These are phyloP conservation scores for Durio zibethinus DNA, from an alignment of 345 rosid genomes.

Conservation along the genomic window DNA sequence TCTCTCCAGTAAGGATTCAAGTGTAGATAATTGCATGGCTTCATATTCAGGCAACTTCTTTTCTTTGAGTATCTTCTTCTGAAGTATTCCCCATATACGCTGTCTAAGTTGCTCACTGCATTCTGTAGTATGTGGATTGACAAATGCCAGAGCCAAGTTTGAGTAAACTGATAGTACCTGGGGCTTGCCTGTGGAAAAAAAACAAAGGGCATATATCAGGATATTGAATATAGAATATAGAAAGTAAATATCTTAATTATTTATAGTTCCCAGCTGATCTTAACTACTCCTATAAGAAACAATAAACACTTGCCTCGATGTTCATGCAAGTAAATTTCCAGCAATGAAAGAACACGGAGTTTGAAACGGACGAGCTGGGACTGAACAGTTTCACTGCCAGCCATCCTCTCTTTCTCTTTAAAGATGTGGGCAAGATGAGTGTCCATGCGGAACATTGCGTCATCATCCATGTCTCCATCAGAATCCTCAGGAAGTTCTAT, in stretches of 20 bases:
- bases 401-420: constrained; percentile 78
- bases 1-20: constrained; percentile 66
- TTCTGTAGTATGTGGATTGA: constrained; percentile 66
- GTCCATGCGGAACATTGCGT: constrained; percentile 94
- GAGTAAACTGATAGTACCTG: constrained; percentile 72
- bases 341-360: constrained; percentile 82
- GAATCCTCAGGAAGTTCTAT: constrained; percentile 49
- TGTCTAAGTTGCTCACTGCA: constrained; percentile 79
- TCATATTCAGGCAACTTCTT: constrained; percentile 67
- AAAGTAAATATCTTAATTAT: no score
- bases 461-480: constrained; percentile 89
- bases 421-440: constrained; percentile 79
- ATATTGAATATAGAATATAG: no score
- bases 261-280: no score
- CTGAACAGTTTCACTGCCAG: constrained; percentile 82
- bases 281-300: no score
- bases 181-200: constrained; percentile 43
- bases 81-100: constrained; percentile 80
- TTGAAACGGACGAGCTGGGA: constrained; percentile 87
- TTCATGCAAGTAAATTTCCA: constrained; percentile 86
- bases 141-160: constrained; percentile 66
- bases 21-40: constrained; percentile 41
- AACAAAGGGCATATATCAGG: neutral
- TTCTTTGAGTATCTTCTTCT: constrained; percentile 76
- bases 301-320: constrained; percentile 58